Conservation (phyloP, 2,329 filamentous ascomycete species). For the Davidsoniella neocaledoniae region DNA sequence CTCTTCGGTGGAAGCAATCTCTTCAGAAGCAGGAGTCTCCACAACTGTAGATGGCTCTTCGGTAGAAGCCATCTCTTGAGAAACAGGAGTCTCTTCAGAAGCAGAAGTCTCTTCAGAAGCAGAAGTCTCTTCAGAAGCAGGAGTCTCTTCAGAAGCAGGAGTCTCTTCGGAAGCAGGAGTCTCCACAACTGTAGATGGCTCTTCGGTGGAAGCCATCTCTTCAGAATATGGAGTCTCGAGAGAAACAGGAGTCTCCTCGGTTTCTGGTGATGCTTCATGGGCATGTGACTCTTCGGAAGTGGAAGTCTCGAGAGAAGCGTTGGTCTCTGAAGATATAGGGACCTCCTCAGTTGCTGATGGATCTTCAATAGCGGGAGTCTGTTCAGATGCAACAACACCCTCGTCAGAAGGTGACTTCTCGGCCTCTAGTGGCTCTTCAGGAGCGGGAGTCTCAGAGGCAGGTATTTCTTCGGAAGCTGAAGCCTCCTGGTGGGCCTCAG, state of each 20-base stretch:
- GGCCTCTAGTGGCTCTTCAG: neutral
- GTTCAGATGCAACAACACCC: neutral
- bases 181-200: neutral
- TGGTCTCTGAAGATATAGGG: neutral
- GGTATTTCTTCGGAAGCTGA: neutral
- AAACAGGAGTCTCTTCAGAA: conserved; percentile 11
- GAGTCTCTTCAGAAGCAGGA: conserved; percentile 2
- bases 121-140: neutral
- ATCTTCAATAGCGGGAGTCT: neutral
- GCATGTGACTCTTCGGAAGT: neutral
- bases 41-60: neutral
- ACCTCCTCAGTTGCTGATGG: neutral
- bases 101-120: neutral
- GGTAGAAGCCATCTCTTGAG: neutral
- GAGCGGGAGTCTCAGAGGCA: neutral
- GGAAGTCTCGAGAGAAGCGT: neutral
- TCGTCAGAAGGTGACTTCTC: neutral
- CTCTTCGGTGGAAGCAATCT: conserved; percentile 9
- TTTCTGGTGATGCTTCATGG: neutral
- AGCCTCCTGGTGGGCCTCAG: conserved; percentile 1
- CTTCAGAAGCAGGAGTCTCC: neutral
- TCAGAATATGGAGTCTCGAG: conserved; percentile 9
- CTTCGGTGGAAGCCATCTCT: neutral
- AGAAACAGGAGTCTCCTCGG: neutral
- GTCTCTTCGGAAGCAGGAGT: neutral